Base-by-base conservation (phyloP, 2,329 filamentous ascomycete genomes). In the Ramularia collo-cygni region DNA sequence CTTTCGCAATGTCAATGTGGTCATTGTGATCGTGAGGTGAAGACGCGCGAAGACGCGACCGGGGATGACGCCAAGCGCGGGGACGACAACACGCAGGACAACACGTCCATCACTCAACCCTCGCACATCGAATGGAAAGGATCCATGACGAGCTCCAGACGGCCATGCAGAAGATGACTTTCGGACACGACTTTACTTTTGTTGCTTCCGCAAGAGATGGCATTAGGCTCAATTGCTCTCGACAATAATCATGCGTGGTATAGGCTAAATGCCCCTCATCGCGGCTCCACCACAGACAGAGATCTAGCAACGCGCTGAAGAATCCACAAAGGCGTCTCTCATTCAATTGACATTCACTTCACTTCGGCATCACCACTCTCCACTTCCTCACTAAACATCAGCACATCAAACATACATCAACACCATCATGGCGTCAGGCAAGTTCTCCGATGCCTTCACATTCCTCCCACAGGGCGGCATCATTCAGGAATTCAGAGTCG, bases 381-480 rank as follows among this genome's bases (percentile, higher is more conserved):
- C 31, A 26, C 17, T 28, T 15, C 34, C 35, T 13, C 29, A 27
- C 31, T 21, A 17, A 12, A 28, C 33, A 14, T 37, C 24, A 30
- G 19, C 10, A 8, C 24, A 17, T 32, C 21, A 28, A 12, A 30
- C n/a, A n/a, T n/a, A n/a, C n/a, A n/a, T n/a, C 19, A 28, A 37
- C 4, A 35, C 26, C 32, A 30, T n/a, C 36, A 55, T 55, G 55
- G 29, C 52, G 6, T 36, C 37, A 29, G 40, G 44, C 34, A 40
- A 42, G 34, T 50, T 43, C 29, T 53, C 52, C 33, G 52, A 55
- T 43, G 52, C 73, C 30, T 75, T 81, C 56, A 70, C 72, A 30
- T 85, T 90, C 65, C 70, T 90, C 46, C 80, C 84, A 16, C 72
- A 85, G 36, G 85, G 85, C 47, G 85, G 83, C 55, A 85, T 86